Base-by-base conservation (phyloP, 2,329 filamentous ascomycete genomes). In the Aspergillus brunneoviolaceus region DNA sequence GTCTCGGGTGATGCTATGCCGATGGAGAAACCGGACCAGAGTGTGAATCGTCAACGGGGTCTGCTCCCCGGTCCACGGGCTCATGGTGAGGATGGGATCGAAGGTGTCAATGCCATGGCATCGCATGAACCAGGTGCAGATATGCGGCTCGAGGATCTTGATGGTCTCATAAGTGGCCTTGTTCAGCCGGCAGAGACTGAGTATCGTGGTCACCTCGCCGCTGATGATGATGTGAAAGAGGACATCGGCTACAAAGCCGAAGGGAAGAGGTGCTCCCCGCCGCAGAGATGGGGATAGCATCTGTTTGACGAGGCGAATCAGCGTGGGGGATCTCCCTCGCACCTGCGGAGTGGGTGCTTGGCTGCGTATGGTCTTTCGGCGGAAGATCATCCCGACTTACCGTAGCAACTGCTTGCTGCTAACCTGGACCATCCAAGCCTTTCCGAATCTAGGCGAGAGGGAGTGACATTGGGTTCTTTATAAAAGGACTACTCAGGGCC, bases 91-190 rank as follows among this genome's bases (percentile, higher is more conserved):
- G 14, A 87, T 81, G 9, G 76, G 75, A 62, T 86, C 80, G 65
- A 88, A 88, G 10, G 83, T 83, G 27, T 84, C 78, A 4, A 81
- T 83, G 57, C 87, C 87, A 65, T 83, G 77, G n/a, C 59, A 54
- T 19, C 68, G 69, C 60, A 71, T 65, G 51, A 71, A 72, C 58
- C 65, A 68, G n/a, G 56, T 60, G 47, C 69, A 72, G 31, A 72
- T 67, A 31, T 71, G 64, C 21, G 64, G 61, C 49, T 72, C 70
- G 27, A 71, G 61, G 7, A 63, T 48, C 55, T 66, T 68, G 55
- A 71, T 69, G 3, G 64, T 65, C 31, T 69, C 65, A 50, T 69
- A 69, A 25, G 70, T 71, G 9, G 64, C 63, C 51, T 63, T 68
- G 60, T 72, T 72, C 16, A 72, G 35, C 19, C 64, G 64, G 47